Base-by-base conservation (phyloP, 495 filamentous ascomycete genomes). In the Penicillium samsonianum region DNA sequence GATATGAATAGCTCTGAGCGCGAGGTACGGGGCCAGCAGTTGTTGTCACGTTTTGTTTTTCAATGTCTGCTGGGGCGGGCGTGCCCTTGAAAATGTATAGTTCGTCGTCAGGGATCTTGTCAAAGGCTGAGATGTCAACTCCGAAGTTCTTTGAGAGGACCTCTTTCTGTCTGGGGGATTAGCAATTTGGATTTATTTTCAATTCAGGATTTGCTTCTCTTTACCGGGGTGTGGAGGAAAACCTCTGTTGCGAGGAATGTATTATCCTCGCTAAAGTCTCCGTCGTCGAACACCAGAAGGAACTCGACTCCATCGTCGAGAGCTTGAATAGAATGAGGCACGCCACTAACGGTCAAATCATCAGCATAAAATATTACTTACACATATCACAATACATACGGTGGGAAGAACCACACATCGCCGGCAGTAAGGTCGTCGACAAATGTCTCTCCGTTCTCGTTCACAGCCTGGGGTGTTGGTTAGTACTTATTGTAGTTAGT, bases 81-180 rank as follows among this genome's bases (percentile, higher is more conserved):
- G 84, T 87, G 26, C 85, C 85, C 38, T 81, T 79, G 75, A 90
- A 90, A 63, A 90, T 90, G 69, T 86, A 90, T 11, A 87, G 78
- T 62, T 89, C 74, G 9, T 76, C 76, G 3, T 77, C 63, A 2
- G 86, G 86, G 11, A 87, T 76, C 53, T 86, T 63, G 50, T 84
- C 76, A 49, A 89, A 84, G 4, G 76, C 77, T 16, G 72, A 72
- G 41, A 83, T 63, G 26, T 83, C 73, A 14, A 81, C 72, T 37
- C 82, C 77, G 20, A 90, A 74, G 59, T 89, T 73, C 64, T 89
- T 89, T 26, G 84, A 79, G 47, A 88, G 74, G 26, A 89, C 84
- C 22, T 80, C 79, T 67, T 80, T 80, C 67, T 74, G 38, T 57
- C 40, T 40, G 6, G 16, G 9, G 0, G 4, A 16, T 62, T 23